Evolutionary conservation across 1,284 basidiomycete species (phyloP), one percentile per base, ranked within the genome.

Genomic region (Caloboletus inedulis): DNA sequence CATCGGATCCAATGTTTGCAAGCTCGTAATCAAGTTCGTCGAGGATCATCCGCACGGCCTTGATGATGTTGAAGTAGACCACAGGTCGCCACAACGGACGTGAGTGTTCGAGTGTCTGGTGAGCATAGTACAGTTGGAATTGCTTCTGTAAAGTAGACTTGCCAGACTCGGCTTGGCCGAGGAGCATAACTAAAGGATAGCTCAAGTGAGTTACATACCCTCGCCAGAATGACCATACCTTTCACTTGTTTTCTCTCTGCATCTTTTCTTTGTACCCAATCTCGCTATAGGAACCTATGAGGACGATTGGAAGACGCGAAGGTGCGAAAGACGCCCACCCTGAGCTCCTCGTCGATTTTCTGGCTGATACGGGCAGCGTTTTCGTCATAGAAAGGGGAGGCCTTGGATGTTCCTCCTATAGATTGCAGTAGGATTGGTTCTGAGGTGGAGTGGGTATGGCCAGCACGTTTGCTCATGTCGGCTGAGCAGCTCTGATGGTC

Each of bases 91-190:
- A 91, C 16, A 79, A 80, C 0, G 84, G 81, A 19, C 84, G 81
- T 69, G 87, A 85, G 51, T 74, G 69, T 53, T 91, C 86, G 42
- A 91, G 76, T 1, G 81, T 73, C 52, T 81, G 76, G 7, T 85
- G 83, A 3, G 87, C 81, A 61, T 90, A 89, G 69, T 84, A 84
- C 2, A 91, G 76, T 63, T 91, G 88, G 62, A 91, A 89, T 68
- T 91, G 86, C 60, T 89, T 89, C 62, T 86, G 85, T 8, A 90
- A 74, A 2, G 87, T 89, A 0, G 85, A 87, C 68, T 89, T 90
- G 46, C 87, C 87, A 34, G 85, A 87, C 71, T 89, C 87, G 53
- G 87, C 86, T 63, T 90, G 88, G 10, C 88, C 88, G 30, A 90
- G 76, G 10, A 87, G 73, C 74, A 87, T 78, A 12, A 82, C 81